A percentile compares a stretch with the other conserved stretches of the same genome.
Conservation (phyloP, 2,329 filamentous ascomycete species). For the Furcasterigmium furcatum region DNA sequence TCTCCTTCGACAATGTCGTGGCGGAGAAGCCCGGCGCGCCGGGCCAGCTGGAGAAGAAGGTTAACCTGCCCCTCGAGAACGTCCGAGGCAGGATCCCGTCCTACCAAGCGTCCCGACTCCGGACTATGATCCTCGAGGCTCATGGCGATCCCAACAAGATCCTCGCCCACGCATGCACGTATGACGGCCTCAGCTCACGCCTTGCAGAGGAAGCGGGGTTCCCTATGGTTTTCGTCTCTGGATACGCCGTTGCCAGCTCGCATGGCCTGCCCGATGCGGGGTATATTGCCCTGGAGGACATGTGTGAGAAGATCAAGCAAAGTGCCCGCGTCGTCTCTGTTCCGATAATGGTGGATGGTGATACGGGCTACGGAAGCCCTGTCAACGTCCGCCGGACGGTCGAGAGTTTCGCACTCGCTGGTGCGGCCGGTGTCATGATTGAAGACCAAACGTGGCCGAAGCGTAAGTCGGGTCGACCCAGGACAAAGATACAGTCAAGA, state of each 20-base stretch:
- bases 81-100: slow-evolving; percentile 33
- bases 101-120: slow-evolving; percentile 30
- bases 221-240: slow-evolving; percentile 39
- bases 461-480: slow-evolving; percentile 22
- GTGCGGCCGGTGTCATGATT: slow-evolving; percentile 36
- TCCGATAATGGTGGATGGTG: slow-evolving; percentile 41
- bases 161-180: slow-evolving; percentile 36
- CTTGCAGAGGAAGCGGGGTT: slow-evolving; percentile 42
- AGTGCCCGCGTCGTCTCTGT: slow-evolving; percentile 28
- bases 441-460: slow-evolving; percentile 48
- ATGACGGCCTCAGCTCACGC: slow-evolving; percentile 39
- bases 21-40: slow-evolving; percentile 1
- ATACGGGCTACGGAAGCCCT: slow-evolving; percentile 44
- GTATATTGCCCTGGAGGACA: slow-evolving; percentile 44
- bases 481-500: background rate
- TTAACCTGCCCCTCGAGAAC: slow-evolving; percentile 20
- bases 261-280: slow-evolving; percentile 43
- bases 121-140: slow-evolving; percentile 35
- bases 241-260: slow-evolving; percentile 34
- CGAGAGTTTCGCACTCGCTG: slow-evolving; percentile 36
- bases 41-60: background rate
- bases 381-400: slow-evolving; percentile 45
- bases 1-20: slow-evolving; percentile 19
- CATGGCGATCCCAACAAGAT: slow-evolving; percentile 37
- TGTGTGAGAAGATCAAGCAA: slow-evolving; percentile 42